These are phyloP conservation scores for Fusarium fracticaudum DNA, from an alignment of 2,329 filamentous ascomycete genomes.

Conservation along the genomic window DNA sequence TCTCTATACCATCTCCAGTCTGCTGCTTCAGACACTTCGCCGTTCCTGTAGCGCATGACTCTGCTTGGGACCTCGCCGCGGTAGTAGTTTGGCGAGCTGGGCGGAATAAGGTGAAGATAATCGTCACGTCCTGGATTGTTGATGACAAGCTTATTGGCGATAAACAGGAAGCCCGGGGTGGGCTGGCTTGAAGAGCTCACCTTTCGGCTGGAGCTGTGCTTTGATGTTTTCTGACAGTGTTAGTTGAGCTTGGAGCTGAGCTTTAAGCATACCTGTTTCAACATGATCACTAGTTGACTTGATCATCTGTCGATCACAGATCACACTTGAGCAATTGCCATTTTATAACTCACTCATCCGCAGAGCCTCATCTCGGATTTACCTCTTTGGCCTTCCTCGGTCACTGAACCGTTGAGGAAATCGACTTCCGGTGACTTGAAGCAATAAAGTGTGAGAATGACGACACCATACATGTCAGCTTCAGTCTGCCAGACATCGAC, in stretches of 20 bases:
- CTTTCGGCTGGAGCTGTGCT: constrained; percentile 7
- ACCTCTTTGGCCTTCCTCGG: constrained; percentile 38
- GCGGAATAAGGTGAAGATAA: constrained; percentile 46
- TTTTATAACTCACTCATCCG: constrained; percentile 29
- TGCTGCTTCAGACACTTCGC: constrained; percentile 38
- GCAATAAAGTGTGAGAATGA: constrained; percentile 20
- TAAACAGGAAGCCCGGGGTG: constrained; percentile 50
- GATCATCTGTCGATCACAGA: background rate
- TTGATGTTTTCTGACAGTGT: constrained; percentile 19
- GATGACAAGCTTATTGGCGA: constrained; percentile 49
- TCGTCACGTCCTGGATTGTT: constrained; percentile 4
- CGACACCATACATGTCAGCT: constrained; percentile 30
- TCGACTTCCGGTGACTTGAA: background rate
- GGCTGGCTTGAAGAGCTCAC: constrained; percentile 5
- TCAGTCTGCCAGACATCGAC: constrained; percentile 13
- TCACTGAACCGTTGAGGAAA: constrained; percentile 1
- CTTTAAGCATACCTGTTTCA: constrained; percentile 8
- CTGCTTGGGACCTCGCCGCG: constrained; percentile 40
- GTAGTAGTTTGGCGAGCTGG: constrained; percentile 36
- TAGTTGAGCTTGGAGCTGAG: background rate
- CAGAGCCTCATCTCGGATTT: constrained; percentile 37
- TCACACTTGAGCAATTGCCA: background rate
- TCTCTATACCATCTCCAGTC: constrained; percentile 38
- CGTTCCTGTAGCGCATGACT: constrained; percentile 51
- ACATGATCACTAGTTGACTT: constrained; percentile 2